Percentiles rank a stretch among this genome's conserved stretches.
phyloP scores from a whole-genome alignment of 148 eudicot genomes.

The Spergularia marina region DNA sequence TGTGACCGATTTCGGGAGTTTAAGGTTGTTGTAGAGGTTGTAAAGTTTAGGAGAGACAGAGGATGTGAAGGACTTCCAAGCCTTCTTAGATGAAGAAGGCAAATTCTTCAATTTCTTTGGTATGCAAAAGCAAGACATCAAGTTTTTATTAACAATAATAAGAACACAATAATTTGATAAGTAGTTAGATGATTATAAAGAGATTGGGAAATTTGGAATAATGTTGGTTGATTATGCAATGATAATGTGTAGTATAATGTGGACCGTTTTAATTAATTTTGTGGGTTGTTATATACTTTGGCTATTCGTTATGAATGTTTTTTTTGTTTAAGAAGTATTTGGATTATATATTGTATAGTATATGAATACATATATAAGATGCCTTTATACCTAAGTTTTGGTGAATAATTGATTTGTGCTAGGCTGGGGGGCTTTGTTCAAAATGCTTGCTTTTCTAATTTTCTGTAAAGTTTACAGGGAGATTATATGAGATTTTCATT shows the following conservation, averaged over 20 bases:
- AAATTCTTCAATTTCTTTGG: constrained; percentile 42
- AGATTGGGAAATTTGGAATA: not conserved
- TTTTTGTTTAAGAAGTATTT: not conserved
- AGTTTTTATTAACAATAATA: not conserved
- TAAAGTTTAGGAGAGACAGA: constrained; percentile 36
- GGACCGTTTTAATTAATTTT: not conserved
- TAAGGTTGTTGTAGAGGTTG: constrained; percentile 20
- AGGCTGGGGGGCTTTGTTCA: constrained; percentile 32
- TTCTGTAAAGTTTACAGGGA: not conserved
- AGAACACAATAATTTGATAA: too few species aligned
- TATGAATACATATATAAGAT: not conserved
- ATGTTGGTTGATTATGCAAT: not conserved
- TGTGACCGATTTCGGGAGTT: constrained; percentile 25
- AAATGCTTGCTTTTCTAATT: constrained; percentile 22
- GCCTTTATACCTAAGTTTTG: constrained; percentile 28
- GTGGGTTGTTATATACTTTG: not conserved
- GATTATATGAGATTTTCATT: not conserved
- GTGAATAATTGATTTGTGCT: constrained; percentile 10
- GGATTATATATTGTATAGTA: not conserved
- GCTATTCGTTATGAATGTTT: not conserved
- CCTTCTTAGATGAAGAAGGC: constrained; percentile 45
- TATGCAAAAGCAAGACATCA: constrained; percentile 46
- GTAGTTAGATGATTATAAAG: not conserved
- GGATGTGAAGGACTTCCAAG: constrained; percentile 53
- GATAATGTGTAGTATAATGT: too few species aligned